Base-by-base conservation (phyloP, 192 early-diverging fungal genomes). In the Umbelopsis sp. region DNA sequence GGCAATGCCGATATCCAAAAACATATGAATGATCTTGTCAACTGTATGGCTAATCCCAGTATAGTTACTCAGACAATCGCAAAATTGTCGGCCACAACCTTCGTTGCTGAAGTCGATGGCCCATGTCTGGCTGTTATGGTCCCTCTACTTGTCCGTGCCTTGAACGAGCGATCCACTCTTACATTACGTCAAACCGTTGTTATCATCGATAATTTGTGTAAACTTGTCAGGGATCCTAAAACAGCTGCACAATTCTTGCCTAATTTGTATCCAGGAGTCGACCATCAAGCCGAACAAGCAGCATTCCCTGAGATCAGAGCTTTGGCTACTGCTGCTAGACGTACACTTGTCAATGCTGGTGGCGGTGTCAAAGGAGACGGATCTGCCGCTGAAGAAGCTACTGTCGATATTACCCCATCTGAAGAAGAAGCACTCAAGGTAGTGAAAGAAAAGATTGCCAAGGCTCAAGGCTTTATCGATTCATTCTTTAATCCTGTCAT, bases 171-270 rank as follows among this genome's bases (percentile, higher is more conserved):
- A 52, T 85, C 85, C 68, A 84, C 87, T 45, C 74, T 84, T 51
- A 80, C 92, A 29, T 77, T 90, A 17, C 91, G 92, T 74, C 88
- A 90, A 74, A 87, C 87, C 29, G 83, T 85, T 65, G 89, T 94
- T 75, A 91, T 94, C 74, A 91, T 92, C 56, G 90, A 93, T 83
- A 94, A 94, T 79, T 86, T 94, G 79, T 93, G 91, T 80, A 94
- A 93, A 81, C 84, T 94, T 17, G 91, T 94, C 74, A 89, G 91
- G 77, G 88, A 94, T 79, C 91, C 92, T n/a, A 83, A 86, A 66
- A 89, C 91, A 66, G 90, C 90, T 71, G 86, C 87, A 66, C 91
- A 90, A 53, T 94, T 94, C 84, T 74, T 94, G 71, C 91, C 91
- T 24, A 75, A 86, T 20, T 77, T 94, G 17, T 81, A 90, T 62